Evolutionary conservation across 768 basidiomycete species (phyloP).

Genomic region (Leccinum rimulosum): DNA sequence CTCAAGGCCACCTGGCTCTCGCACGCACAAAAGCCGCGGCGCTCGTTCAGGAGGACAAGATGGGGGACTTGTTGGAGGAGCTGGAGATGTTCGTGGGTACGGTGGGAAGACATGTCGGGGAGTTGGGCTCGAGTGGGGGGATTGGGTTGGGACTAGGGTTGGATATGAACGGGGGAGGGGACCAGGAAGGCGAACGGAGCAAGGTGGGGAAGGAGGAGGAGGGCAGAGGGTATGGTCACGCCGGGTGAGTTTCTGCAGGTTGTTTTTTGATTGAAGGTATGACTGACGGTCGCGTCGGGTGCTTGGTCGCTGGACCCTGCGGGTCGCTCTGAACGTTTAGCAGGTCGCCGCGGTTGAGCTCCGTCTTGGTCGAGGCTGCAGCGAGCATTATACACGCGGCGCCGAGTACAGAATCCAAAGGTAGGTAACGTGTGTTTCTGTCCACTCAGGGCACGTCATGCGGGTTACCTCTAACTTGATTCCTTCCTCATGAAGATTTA

Average conservation of each 20-base stretch:
- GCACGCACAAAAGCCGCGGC: constrained; percentile 75
- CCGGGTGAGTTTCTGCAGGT: constrained; percentile 28
- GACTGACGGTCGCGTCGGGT: constrained; percentile 5
- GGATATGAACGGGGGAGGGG: neutral
- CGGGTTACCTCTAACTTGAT: neutral
- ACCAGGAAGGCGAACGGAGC: neutral
- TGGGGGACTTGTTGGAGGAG: constrained; percentile 60
- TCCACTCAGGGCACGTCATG: neutral
- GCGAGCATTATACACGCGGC: constrained; percentile 66
- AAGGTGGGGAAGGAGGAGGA: neutral
- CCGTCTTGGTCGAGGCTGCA: constrained; percentile 60
- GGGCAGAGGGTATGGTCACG: constrained; percentile 21
- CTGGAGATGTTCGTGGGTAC: constrained; percentile 67
- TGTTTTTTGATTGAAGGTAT: neutral
- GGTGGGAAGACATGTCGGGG: constrained; percentile 54
- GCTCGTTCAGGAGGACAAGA: constrained; percentile 59
- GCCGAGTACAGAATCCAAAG: constrained; percentile 55
- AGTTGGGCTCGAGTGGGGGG: constrained; percentile 40
- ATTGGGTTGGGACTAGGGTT: constrained; percentile 5
- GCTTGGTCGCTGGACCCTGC: neutral
- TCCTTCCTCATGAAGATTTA: constrained; percentile 46
- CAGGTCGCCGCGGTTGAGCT: constrained; percentile 38
- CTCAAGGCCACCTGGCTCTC: constrained; percentile 56
- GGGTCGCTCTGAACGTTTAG: constrained; percentile 23
- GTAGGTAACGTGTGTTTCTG: constrained; percentile 33